These are phyloP conservation scores for Penicillium vulpinum DNA, from an alignment of 2,329 filamentous ascomycete genomes.

Conservation along the genomic window DNA sequence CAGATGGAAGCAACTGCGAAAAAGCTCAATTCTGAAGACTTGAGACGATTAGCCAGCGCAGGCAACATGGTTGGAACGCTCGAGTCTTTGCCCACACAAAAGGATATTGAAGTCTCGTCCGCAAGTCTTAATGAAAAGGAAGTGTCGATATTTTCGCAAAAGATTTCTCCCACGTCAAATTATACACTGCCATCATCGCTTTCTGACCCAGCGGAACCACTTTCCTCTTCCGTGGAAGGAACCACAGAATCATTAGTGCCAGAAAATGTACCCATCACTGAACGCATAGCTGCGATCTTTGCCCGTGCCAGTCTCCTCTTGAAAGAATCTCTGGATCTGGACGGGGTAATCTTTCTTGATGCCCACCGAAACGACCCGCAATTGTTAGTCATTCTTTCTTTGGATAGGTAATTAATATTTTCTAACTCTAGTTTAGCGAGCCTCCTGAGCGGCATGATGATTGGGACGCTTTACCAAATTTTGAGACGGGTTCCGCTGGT, in stretches of 20 bases:
- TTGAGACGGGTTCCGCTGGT: neutral
- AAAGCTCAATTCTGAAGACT: neutral
- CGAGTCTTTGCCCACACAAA: neutral
- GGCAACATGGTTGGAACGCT: neutral
- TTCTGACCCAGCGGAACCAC: neutral
- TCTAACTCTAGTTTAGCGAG: conserved; percentile 13
- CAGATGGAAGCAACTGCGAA: conserved; percentile 5
- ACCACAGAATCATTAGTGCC: neutral
- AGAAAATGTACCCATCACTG: conserved; percentile 15
- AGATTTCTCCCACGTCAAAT: neutral
- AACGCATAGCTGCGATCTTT: conserved; percentile 36
- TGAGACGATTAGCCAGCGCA: no score
- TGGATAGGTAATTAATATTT: neutral
- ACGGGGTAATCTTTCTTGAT: conserved; percentile 39
- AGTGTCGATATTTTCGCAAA: neutral
- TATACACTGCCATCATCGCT: conserved; percentile 7
- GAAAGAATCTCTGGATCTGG: conserved; percentile 44
- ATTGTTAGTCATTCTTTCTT: conserved; percentile 18
- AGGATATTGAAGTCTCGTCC: neutral
- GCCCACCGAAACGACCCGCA: conserved; percentile 24
- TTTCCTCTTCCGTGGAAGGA: neutral
- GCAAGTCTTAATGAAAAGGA: neutral
- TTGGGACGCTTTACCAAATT: conserved; percentile 24
- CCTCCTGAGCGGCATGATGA: conserved; percentile 13
- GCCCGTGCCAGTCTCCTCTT: conserved; percentile 48